Evolutionary conservation across 1,284 basidiomycete species (phyloP), one percentile per base, ranked within the genome.

Genomic region (Psilocybe mexicana): DNA sequence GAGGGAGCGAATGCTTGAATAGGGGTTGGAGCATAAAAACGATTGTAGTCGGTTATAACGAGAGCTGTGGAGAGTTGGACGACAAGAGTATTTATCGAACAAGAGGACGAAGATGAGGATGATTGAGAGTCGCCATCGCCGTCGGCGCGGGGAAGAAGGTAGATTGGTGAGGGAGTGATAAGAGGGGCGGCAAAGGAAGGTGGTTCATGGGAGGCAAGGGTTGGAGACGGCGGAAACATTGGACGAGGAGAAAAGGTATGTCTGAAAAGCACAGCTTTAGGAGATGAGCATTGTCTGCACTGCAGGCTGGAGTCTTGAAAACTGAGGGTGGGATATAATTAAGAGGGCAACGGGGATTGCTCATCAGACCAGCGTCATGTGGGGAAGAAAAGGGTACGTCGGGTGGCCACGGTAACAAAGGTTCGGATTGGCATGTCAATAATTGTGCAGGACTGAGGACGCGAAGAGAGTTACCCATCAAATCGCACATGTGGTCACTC

Each of bases 1-100:
- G 69, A 61, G 1, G 84, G 83, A 28, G 69, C 70, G 57, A 86
- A 86, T 24, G 77, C 69, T 10, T 69, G 54, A 48, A 82, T 76
- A 28, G 81, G 75, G 1, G 67, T 65, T 33, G 69, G 61, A n/a
- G 64, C 54, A 65, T 83, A 85, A 69, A 74, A 83, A 8, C 68
- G 68, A 56, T 69, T 55, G 67, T 78, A 84, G 66, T 85, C 73
- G 2, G 77, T 71, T 26, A 87, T 80, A 51, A 78, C 71, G 43
- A 86, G 52, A 6, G 76, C 72, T 0, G 83, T 85, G 10, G 78
- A 71, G 28, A 87, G 72, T 50, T 79, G 68, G 61, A 86, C 71
- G 52, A 84, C 73, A 33, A 84, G 78, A 59, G 72, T 68, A 55
- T 72, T 76, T 24, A 70, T 69, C 38, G 69, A 60, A 62, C 73